Evolutionary conservation across 768 basidiomycete species (phyloP).

Genomic region (Boletus reticuloceps): DNA sequence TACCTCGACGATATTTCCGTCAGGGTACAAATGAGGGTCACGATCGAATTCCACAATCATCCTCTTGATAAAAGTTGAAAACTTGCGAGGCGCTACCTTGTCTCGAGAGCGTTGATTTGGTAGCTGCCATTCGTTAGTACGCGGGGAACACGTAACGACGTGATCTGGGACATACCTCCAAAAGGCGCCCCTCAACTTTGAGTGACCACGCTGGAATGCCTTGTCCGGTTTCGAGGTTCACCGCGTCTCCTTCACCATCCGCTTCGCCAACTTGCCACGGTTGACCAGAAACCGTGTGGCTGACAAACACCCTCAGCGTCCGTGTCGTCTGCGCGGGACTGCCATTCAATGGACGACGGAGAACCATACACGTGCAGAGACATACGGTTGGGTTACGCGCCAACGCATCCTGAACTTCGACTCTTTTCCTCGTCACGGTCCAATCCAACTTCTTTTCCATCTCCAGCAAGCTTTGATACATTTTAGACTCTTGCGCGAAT

Average conservation of each 20-base stretch:
- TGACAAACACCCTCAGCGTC: conserved; percentile 81
- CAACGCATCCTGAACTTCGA: conserved; percentile 89
- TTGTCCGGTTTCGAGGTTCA: conserved; percentile 77
- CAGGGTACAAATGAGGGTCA: conserved; percentile 75
- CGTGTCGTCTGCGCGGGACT: conserved; percentile 62
- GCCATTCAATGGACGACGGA: conserved; percentile 1
- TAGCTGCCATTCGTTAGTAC: conserved; percentile 34
- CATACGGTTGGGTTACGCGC: conserved; percentile 61
- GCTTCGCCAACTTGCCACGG: conserved; percentile 68
- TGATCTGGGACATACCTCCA: conserved; percentile 57
- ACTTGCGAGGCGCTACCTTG: conserved; percentile 64
- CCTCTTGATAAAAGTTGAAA: conserved; percentile 80
- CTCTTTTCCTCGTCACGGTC: conserved; percentile 89
- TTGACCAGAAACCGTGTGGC: conserved; percentile 84
- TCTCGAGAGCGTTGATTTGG: conserved; percentile 65
- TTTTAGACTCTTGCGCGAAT: conserved; percentile 76
- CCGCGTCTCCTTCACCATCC: conserved; percentile 33
- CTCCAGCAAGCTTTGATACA: conserved; percentile 83
- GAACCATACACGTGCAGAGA: neutral
- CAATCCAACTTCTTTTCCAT: conserved; percentile 93
- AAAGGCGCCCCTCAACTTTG: conserved; percentile 81
- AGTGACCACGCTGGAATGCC: conserved; percentile 89
- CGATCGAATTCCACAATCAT: conserved; percentile 87
- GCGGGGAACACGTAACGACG: neutral
- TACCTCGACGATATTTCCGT: conserved; percentile 90